Conservation (phyloP, 2,329 filamentous ascomycete genomes). For the Clarireedia monteithiana region DNA sequence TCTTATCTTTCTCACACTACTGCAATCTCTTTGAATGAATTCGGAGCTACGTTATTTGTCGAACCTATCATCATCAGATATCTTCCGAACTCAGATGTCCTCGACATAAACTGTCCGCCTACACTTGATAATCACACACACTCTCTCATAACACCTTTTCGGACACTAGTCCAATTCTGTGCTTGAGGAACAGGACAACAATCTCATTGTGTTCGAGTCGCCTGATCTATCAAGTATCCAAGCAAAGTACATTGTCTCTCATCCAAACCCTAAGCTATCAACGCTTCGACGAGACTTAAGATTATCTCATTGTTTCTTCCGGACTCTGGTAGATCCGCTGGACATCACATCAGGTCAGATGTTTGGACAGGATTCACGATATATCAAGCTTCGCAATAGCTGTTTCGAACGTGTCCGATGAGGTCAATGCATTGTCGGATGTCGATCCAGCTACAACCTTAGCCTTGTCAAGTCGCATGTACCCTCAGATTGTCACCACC, state of each 20-base stretch:
- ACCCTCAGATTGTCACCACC: conserved; percentile 16
- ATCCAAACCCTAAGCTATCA: conserved; percentile 20
- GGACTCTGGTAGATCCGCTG: conserved; percentile 21
- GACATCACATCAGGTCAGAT: conserved; percentile 20
- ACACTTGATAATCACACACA: no score
- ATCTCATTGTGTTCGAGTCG: conserved; percentile 15
- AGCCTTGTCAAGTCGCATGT: conserved; percentile 20
- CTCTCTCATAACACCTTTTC: not conserved
- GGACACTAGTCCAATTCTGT: not conserved
- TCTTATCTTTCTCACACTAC: conserved; percentile 15
- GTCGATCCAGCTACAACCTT: conserved; percentile 23
- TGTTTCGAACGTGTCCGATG: conserved; percentile 28
- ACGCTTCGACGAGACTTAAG: conserved; percentile 20
- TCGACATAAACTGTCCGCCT: not conserved
- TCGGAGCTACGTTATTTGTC: conserved; percentile 7
- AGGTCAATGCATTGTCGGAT: conserved; percentile 30
- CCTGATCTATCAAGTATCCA: conserved; percentile 17
- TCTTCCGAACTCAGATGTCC: conserved; percentile 7
- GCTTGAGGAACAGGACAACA: not conserved
- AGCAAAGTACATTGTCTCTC: conserved; percentile 12
- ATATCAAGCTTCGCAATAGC: conserved; percentile 24
- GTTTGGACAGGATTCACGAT: conserved; percentile 25
- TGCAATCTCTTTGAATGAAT: conserved; percentile 9
- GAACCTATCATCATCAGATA: conserved; percentile 12
- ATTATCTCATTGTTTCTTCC: conserved; percentile 19